phyloP scores from a whole-genome alignment of 169 alveolate species.

The Amoebophrya sp. region DNA sequence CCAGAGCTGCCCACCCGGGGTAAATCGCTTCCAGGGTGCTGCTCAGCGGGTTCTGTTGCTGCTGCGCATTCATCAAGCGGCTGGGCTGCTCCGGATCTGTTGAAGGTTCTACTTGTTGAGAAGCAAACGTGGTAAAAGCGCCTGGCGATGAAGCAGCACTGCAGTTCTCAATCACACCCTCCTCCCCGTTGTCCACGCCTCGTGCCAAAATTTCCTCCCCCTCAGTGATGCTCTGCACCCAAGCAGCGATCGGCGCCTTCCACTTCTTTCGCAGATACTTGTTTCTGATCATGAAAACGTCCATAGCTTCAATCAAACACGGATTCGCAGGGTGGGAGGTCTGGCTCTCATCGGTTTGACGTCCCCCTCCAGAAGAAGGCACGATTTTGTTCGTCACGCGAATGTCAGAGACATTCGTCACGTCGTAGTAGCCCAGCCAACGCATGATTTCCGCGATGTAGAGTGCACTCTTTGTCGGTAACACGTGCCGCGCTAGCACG shows the following conservation, averaged over 20 bases:
- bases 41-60: no score
- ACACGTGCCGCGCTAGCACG: neutral
- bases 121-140: no score
- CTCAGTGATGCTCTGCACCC: no score
- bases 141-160: no score
- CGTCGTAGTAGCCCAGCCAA: neutral
- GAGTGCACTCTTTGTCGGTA: neutral
- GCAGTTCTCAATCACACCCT: no score
- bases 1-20: neutral
- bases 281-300: neutral
- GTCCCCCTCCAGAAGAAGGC: no score
- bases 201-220: no score
- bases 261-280: neutral
- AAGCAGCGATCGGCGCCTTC: neutral
- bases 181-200: no score
- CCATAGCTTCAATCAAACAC: neutral
- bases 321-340: neutral
- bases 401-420: neutral
- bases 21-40: neutral
- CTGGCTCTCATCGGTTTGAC: no score
- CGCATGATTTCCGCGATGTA: neutral
- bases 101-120: no score
- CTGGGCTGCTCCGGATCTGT: no score
- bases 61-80: no score
- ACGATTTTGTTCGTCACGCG: neutral